These are phyloP conservation scores for Phycomyces nitens DNA, from an alignment of 192 early-diverging fungal species.

Conservation along the genomic window DNA sequence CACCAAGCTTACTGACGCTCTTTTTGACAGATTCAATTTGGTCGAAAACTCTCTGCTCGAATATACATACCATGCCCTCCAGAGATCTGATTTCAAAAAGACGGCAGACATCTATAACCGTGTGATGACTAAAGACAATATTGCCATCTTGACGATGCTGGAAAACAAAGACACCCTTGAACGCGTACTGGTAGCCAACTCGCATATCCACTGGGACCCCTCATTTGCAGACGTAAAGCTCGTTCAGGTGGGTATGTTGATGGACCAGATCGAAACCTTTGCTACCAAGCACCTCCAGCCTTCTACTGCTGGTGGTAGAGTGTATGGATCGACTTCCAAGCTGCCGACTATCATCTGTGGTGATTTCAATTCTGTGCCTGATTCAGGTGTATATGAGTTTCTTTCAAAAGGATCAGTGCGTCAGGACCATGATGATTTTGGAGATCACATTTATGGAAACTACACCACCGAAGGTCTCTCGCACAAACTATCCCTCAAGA, in stretches of 20 bases:
- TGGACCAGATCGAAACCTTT: slow-evolving; percentile 80
- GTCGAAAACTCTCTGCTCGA: slow-evolving; percentile 88
- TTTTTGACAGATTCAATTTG: slow-evolving; percentile 61
- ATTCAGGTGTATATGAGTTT: slow-evolving; percentile 91
- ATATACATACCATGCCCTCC: slow-evolving; percentile 91
- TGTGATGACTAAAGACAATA: slow-evolving; percentile 96
- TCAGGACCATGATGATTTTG: slow-evolving; percentile 85
- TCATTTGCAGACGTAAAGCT: slow-evolving; percentile 90
- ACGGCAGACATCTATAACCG: slow-evolving; percentile 95
- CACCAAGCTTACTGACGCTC: not conserved
- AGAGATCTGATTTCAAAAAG: slow-evolving; percentile 82
- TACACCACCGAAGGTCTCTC: slow-evolving; percentile 80
- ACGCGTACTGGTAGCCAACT: slow-evolving; percentile 77
- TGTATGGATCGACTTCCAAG: slow-evolving; percentile 40
- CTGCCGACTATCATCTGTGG: slow-evolving; percentile 79
- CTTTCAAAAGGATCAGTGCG: slow-evolving; percentile 71
- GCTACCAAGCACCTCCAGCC: slow-evolving; percentile 44
- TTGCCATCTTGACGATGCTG: slow-evolving; percentile 79
- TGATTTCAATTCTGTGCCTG: slow-evolving; percentile 90
- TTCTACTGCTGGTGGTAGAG: slow-evolving; percentile 7
- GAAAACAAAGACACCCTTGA: slow-evolving; percentile 75
- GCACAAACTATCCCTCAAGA: slow-evolving; percentile 81
- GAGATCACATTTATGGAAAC: slow-evolving; percentile 73
- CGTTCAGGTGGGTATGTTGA: slow-evolving; percentile 90
- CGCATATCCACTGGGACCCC: slow-evolving; percentile 95